Conservation (phyloP, 2,329 filamentous ascomycete genomes). For the Pestalotiopsis sp. region DNA sequence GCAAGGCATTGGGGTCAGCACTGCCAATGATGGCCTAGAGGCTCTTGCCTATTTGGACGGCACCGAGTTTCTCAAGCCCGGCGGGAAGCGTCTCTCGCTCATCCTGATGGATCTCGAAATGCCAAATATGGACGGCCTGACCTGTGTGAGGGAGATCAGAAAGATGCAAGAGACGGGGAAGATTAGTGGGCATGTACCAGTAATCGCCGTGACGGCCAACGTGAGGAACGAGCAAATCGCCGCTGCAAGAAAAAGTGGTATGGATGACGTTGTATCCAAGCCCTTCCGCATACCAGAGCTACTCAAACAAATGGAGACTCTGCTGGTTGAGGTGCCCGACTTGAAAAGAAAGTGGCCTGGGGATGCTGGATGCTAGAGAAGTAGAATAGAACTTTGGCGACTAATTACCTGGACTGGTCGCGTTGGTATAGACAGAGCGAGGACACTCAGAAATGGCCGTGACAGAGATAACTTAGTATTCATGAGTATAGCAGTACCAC, state of each 20-base stretch:
- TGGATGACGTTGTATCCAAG: constrained; percentile 60
- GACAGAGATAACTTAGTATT: neutral
- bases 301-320: constrained; percentile 40
- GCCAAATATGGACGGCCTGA: constrained; percentile 51
- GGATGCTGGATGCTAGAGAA: neutral
- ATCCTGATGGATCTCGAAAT: constrained; percentile 52
- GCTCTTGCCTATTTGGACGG: constrained; percentile 43
- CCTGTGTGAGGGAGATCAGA: constrained; percentile 43
- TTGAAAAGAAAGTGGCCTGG: neutral
- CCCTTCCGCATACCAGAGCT: constrained; percentile 56
- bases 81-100: constrained; percentile 35
- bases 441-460: neutral
- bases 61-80: constrained; percentile 31
- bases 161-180: constrained; percentile 37
- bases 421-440: neutral
- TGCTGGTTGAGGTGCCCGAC: constrained; percentile 19
- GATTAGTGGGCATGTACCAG: constrained; percentile 38
- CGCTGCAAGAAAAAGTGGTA: constrained; percentile 37
- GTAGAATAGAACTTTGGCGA: neutral
- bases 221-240: constrained; percentile 43
- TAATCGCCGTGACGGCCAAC: constrained; percentile 52
- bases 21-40: constrained; percentile 65
- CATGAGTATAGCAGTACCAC: no score
- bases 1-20: constrained; percentile 60
- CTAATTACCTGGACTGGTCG: neutral